Conservation (phyloP, 139 green algal species). For the Monoraphidium neglectum region DNA sequence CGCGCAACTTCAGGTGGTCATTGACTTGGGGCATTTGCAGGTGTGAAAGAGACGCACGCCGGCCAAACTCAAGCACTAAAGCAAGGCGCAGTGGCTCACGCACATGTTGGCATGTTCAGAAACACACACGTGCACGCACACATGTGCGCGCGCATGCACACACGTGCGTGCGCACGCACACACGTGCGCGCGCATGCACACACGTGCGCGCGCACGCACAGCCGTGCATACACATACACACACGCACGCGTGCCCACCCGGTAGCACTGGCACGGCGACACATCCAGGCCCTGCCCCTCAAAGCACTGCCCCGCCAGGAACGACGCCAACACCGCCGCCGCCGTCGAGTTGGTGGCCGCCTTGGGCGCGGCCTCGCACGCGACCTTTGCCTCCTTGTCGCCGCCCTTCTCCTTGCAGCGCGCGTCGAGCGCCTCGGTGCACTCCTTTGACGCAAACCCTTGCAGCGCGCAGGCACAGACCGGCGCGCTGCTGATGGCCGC, state of each 20-base stretch:
- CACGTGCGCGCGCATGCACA: no score
- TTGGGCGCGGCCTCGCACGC: not conserved
- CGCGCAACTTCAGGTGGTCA: no score
- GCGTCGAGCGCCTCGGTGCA: conserved; percentile 1
- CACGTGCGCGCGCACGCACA: no score
- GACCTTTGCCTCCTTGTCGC: not conserved
- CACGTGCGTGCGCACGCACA: no score
- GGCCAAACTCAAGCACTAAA: no score
- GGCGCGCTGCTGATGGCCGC: conserved; percentile 22
- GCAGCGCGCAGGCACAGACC: conserved; percentile 24
- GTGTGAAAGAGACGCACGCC: no score
- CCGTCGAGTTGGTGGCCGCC: not conserved
- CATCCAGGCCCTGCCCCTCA: conserved; percentile 7
- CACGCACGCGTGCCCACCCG: not conserved
- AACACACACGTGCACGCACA: no score
- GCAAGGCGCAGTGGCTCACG: no score
- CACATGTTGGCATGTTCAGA: no score
- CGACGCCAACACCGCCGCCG: conserved; percentile 7
- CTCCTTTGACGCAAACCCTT: conserved; percentile 16
- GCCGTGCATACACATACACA: no score
- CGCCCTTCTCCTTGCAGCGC: not conserved
- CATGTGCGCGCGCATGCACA: no score
- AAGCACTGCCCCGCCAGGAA: conserved; percentile 24
- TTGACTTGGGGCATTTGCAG: no score
- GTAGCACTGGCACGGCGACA: conserved; percentile 10